A percentile compares a stretch with the other conserved stretches of the same genome.
phyloP scores from a whole-genome alignment of 371 early-diverging fungal genomes.

The Circinella umbellata region DNA sequence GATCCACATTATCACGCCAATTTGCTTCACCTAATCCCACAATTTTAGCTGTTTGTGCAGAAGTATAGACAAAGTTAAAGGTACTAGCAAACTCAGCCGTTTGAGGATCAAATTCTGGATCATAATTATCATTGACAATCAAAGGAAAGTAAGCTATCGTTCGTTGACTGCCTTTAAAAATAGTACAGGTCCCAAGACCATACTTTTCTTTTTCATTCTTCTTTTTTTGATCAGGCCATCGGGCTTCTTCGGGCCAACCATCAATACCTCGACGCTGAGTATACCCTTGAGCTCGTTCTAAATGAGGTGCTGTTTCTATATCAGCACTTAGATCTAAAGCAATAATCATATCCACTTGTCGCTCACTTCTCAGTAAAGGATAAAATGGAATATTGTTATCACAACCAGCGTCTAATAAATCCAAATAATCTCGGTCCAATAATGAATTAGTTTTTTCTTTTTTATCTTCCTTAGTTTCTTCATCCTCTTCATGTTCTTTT shows the following conservation, averaged over 20 bases:
- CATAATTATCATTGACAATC: slow-evolving; percentile 56
- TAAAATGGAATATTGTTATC: slow-evolving; percentile 82
- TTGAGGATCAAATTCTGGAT: slow-evolving; percentile 67
- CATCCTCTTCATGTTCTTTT: neutral
- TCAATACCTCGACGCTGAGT: slow-evolving; percentile 55
- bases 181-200: slow-evolving; percentile 34
- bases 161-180: slow-evolving; percentile 44
- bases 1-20: slow-evolving; percentile 50
- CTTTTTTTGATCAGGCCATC: slow-evolving; percentile 43
- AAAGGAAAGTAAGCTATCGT: slow-evolving; percentile 67
- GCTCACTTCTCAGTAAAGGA: slow-evolving; percentile 64
- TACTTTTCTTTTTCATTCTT: slow-evolving; percentile 18
- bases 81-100: slow-evolving; percentile 67
- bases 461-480: neutral
- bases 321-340: slow-evolving; percentile 74
- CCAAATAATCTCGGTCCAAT: slow-evolving; percentile 1
- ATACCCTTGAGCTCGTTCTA: slow-evolving; percentile 67
- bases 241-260: slow-evolving; percentile 55
- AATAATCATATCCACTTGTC: slow-evolving; percentile 71
- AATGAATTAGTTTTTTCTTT: neutral
- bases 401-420: slow-evolving; percentile 72
- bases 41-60: slow-evolving; percentile 61
- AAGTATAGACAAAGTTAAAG: slow-evolving; percentile 67
- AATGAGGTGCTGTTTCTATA: slow-evolving; percentile 69
- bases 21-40: slow-evolving; percentile 58